Conservation (phyloP, 1,284 basidiomycete species). For the Boletus semigastroideus region DNA sequence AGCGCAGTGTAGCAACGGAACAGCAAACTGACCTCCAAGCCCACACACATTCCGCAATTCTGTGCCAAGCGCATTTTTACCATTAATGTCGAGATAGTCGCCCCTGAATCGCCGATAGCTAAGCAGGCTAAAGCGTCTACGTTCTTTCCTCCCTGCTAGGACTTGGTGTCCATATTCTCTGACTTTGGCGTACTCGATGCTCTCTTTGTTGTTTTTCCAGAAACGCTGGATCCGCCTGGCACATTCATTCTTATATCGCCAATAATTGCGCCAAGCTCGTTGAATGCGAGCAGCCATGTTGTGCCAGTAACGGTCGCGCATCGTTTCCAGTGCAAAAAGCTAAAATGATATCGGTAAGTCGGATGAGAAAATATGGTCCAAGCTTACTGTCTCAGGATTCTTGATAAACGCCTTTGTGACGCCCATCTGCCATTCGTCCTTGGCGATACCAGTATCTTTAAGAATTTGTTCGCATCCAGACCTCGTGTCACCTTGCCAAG, state of each 20-base stretch:
- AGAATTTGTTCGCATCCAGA: slow-evolving; percentile 94
- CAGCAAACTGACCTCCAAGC: slow-evolving; percentile 62
- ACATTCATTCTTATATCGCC: slow-evolving; percentile 94
- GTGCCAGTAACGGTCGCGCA: slow-evolving; percentile 99
- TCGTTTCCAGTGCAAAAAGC: slow-evolving; percentile 98
- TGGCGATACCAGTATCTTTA: slow-evolving; percentile 91
- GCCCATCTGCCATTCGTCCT: slow-evolving; percentile 99
- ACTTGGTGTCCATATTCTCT: slow-evolving; percentile 95
- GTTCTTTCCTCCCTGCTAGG: slow-evolving; percentile 90
- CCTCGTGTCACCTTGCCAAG: slow-evolving; percentile 88
- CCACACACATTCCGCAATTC: slow-evolving; percentile 77
- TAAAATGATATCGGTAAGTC: slow-evolving; percentile 32
- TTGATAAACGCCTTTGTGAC: slow-evolving; percentile 99
- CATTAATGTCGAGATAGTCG: slow-evolving; percentile 93
- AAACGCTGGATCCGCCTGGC: slow-evolving; percentile 95
- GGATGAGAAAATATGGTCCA: background rate
- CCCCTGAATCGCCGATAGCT: slow-evolving; percentile 96
- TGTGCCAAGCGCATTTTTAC: slow-evolving; percentile 77
- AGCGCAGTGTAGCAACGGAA: background rate
- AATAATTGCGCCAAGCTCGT: slow-evolving; percentile 93
- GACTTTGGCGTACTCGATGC: slow-evolving; percentile 83
- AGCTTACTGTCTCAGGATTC: slow-evolving; percentile 91
- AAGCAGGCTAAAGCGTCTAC: slow-evolving; percentile 89
- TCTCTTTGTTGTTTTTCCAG: slow-evolving; percentile 98
- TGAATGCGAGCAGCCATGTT: slow-evolving; percentile 99